These are phyloP conservation scores for Scytalidium lignicola DNA, from an alignment of 2,329 filamentous ascomycete genomes.

Conservation along the genomic window DNA sequence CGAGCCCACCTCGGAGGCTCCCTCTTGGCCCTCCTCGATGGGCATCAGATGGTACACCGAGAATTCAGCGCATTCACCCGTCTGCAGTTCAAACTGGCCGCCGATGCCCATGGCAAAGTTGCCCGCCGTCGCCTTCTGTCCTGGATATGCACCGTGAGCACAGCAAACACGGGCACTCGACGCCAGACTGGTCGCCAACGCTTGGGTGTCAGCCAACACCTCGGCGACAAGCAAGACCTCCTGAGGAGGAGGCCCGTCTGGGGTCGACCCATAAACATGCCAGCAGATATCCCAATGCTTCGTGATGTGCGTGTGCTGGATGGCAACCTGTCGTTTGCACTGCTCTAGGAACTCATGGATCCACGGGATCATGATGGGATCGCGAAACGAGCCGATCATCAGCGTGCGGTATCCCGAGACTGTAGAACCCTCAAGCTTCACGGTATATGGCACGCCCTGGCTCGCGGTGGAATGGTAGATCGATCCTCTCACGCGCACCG, in stretches of 20 bases:
- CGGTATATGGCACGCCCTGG: constrained; percentile 30
- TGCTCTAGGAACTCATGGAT: constrained; percentile 33
- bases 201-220: constrained; percentile 38
- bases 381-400: constrained; percentile 39
- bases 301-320: constrained; percentile 10
- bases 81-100: constrained; percentile 30
- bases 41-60: constrained; percentile 37
- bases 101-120: constrained; percentile 44
- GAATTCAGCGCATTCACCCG: constrained; percentile 39
- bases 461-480: constrained; percentile 29
- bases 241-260: constrained; percentile 15
- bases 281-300: not conserved
- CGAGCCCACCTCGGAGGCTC: not conserved
- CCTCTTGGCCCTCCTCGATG: constrained; percentile 3
- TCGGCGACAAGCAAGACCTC: constrained; percentile 45
- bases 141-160: constrained; percentile 42
- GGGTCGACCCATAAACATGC: not conserved
- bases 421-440: constrained; percentile 44
- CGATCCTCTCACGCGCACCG: constrained; percentile 35
- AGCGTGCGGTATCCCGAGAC: constrained; percentile 38
- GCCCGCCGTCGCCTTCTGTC: constrained; percentile 47
- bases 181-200: constrained; percentile 37
- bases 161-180: constrained; percentile 34
- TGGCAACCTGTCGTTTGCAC: constrained; percentile 26
- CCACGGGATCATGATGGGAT: constrained; percentile 39